These are phyloP conservation scores for Penicillium frequentans DNA, from an alignment of 2,329 filamentous ascomycete species.

Conservation along the genomic window DNA sequence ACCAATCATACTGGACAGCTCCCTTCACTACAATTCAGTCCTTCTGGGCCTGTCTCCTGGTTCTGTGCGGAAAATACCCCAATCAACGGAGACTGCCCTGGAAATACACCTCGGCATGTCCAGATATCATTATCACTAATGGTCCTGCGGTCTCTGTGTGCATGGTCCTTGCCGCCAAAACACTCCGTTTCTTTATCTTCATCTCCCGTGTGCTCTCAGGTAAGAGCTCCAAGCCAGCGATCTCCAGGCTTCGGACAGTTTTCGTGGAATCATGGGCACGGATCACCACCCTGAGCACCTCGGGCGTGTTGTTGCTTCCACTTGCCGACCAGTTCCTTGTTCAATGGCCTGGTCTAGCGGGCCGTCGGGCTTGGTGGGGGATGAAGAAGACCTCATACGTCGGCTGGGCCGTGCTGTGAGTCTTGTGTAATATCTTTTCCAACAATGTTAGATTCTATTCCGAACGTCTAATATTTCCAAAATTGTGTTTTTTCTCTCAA, in stretches of 20 bases:
- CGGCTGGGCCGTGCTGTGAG: slow-evolving; percentile 39
- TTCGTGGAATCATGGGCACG: slow-evolving; percentile 95
- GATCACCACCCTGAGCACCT: slow-evolving; percentile 78
- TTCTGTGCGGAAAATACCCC: slow-evolving; percentile 49
- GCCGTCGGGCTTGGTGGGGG: slow-evolving; percentile 39
- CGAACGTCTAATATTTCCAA: not conserved
- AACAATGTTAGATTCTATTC: not conserved
- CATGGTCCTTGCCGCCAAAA: slow-evolving; percentile 59
- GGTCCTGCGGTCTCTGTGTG: slow-evolving; percentile 87
- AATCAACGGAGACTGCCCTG: slow-evolving; percentile 29
- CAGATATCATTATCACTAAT: slow-evolving; percentile 79
- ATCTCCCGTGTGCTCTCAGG: slow-evolving; percentile 10
- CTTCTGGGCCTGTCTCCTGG: slow-evolving; percentile 60
- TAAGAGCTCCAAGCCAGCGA: slow-evolving; percentile 10
- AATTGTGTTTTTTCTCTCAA: too few relatives aligned
- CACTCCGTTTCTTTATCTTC: slow-evolving; percentile 55
- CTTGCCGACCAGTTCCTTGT: slow-evolving; percentile 79
- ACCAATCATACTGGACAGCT: slow-evolving; percentile 75
- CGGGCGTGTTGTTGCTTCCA: slow-evolving; percentile 71
- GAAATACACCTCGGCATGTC: slow-evolving; percentile 48
- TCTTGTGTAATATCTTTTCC: not conserved
- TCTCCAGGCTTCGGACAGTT: slow-evolving; percentile 62
- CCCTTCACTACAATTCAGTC: slow-evolving; percentile 68
- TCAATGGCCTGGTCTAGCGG: slow-evolving; percentile 70
- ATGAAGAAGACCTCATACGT: slow-evolving; percentile 42